A percentile compares a stretch with the other conserved stretches of the same genome.
These are phyloP conservation scores for Melaleuca quinquenervia DNA, from an alignment of 345 rosid species.

Conservation along the genomic window DNA sequence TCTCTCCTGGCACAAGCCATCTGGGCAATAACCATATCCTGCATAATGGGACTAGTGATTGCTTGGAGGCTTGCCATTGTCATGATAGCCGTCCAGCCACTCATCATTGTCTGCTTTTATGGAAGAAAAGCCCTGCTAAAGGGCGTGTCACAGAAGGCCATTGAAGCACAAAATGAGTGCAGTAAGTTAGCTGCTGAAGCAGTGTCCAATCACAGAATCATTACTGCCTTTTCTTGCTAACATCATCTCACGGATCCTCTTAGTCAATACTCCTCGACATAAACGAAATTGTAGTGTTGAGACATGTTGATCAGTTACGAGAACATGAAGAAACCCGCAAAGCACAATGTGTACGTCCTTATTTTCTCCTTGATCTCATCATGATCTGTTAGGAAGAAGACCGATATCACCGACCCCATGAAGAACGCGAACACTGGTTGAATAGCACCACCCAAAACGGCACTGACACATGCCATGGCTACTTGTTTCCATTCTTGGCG, in stretches of 20 bases:
- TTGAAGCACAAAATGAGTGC: background rate
- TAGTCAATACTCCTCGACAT: slow-evolving; percentile 22
- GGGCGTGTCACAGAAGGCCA: background rate
- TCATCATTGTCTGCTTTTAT: background rate
- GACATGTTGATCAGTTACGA: background rate
- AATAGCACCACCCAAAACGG: background rate
- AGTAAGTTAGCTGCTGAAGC: background rate
- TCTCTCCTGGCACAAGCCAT: background rate
- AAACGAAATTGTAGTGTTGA: slow-evolving; percentile 27
- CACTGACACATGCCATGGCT: background rate
- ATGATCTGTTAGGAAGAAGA: background rate
- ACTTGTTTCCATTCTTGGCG: slow-evolving; percentile 23
- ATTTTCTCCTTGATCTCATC: background rate
- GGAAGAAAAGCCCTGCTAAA: background rate
- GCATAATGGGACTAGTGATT: background rate
- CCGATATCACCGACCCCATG: background rate
- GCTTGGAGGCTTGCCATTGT: slow-evolving; percentile 4
- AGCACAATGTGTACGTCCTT: background rate
- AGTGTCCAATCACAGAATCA: background rate
- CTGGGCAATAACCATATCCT: background rate
- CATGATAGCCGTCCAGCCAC: background rate
- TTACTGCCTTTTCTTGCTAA: slow-evolving; percentile 9
- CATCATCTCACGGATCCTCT: slow-evolving; percentile 26
- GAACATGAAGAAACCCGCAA: background rate
- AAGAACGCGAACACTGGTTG: background rate